These are phyloP conservation scores for Scleroderma bovista DNA, from an alignment of 768 basidiomycete genomes.

Conservation along the genomic window DNA sequence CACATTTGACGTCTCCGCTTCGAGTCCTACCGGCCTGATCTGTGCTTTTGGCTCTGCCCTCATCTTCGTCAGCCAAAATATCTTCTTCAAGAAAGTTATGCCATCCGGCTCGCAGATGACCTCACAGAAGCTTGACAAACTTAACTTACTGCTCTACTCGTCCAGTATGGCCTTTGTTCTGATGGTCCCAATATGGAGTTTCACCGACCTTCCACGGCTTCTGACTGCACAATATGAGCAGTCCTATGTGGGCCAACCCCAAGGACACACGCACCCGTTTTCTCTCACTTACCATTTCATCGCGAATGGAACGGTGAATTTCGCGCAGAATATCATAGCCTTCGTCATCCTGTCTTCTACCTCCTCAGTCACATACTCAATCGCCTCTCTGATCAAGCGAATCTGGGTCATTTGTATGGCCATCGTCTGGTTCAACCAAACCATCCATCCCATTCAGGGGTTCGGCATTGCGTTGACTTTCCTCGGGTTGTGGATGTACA, in stretches of 20 bases:
- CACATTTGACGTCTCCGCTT: constrained; percentile 87
- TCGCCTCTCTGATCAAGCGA: constrained; percentile 96
- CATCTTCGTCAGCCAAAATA: constrained; percentile 96
- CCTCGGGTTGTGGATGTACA: constrained; percentile 91
- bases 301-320: constrained; percentile 94
- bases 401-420: constrained; percentile 98
- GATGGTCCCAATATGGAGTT: constrained; percentile 96
- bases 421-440: constrained; percentile 92
- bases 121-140: constrained; percentile 87
- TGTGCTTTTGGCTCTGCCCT: constrained; percentile 96
- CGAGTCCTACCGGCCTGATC: constrained; percentile 80
- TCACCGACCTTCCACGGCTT: constrained; percentile 75
- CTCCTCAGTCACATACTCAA: constrained; percentile 97
- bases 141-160: constrained; percentile 93
- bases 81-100: constrained; percentile 99
- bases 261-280: constrained; percentile 45
- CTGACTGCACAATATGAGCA: constrained; percentile 40
- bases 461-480: constrained; percentile 91
- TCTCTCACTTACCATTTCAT: constrained; percentile 79
- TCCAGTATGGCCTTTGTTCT: constrained; percentile 89
- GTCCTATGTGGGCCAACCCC: constrained; percentile 40
- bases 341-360: constrained; percentile 94
- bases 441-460: constrained; percentile 77
- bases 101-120: constrained; percentile 50
- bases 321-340: constrained; percentile 95